Conservation (phyloP, 495 filamentous ascomycete species). For the Talaromyces nanjingensis region DNA sequence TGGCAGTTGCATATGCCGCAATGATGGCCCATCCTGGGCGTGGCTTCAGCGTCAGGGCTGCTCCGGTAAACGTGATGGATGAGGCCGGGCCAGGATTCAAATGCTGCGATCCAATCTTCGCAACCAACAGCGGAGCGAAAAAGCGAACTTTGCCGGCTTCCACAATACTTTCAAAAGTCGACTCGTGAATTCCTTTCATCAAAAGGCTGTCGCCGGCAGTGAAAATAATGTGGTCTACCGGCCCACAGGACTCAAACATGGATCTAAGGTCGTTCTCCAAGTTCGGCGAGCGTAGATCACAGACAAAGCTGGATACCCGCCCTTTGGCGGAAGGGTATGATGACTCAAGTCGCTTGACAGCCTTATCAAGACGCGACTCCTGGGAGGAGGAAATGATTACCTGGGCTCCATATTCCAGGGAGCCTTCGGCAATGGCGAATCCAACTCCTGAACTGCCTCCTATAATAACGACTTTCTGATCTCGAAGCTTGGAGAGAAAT, state of each 20-base stretch:
- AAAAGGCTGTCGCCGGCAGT: conserved; percentile 33
- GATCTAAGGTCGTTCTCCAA: too few relatives aligned
- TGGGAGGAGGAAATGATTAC: conserved; percentile 50
- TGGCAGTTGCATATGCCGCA: conserved; percentile 38
- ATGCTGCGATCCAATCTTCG: conserved; percentile 32
- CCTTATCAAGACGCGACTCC: neutral
- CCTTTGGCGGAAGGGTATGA: too few relatives aligned
- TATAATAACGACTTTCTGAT: conserved; percentile 39
- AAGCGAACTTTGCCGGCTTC: conserved; percentile 11
- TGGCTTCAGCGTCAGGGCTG: conserved; percentile 40
- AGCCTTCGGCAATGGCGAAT: conserved; percentile 43
- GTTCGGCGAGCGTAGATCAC: too few relatives aligned
- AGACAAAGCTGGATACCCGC: too few relatives aligned
- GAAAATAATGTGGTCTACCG: conserved; percentile 35
- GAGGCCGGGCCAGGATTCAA: conserved; percentile 25
- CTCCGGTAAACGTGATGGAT: conserved; percentile 44
- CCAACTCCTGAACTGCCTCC: conserved; percentile 52
- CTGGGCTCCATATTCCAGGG: conserved; percentile 39
- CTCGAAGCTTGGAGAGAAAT: conserved; percentile 16
- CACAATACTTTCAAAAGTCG: conserved; percentile 25
- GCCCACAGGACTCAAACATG: neutral
- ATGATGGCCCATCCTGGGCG: conserved; percentile 39
- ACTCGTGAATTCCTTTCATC: conserved; percentile 17
- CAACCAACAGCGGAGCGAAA: conserved; percentile 25
- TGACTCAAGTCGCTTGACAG: neutral